phyloP scores from a whole-genome alignment of 139 green algal species.

The Micractinium sp. region DNA sequence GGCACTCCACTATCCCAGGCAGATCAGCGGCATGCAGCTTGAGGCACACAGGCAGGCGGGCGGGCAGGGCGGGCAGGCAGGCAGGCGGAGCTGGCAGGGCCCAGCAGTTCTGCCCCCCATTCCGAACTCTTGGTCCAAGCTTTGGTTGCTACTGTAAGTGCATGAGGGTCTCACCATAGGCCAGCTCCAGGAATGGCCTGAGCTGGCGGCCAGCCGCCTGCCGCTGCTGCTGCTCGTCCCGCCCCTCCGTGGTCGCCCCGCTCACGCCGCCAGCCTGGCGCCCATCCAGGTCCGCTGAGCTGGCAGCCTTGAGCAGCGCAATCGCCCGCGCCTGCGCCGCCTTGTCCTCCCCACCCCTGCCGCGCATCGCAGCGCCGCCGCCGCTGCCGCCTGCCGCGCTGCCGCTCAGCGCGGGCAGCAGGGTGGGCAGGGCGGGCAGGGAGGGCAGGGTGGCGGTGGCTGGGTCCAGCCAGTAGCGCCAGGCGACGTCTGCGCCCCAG shows the following conservation, averaged over 20 bases:
- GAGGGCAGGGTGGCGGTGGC: background rate
- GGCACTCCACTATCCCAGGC: too few relatives aligned
- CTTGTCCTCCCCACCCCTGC: background rate
- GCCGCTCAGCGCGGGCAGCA: constrained; percentile 1
- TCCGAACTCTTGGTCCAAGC: too few relatives aligned
- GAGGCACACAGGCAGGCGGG: too few relatives aligned
- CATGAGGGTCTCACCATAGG: constrained; percentile 51
- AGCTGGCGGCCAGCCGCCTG: background rate
- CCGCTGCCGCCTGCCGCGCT: background rate
- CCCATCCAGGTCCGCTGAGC: background rate
- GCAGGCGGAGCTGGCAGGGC: background rate
- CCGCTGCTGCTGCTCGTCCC: background rate
- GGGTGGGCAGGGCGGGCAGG: background rate
- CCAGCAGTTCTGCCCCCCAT: too few relatives aligned
- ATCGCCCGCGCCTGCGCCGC: background rate
- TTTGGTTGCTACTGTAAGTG: too few relatives aligned
- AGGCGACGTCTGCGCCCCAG: constrained; percentile 48
- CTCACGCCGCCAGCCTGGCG: too few relatives aligned
- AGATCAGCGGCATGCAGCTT: background rate
- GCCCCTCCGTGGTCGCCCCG: background rate
- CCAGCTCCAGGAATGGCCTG: constrained; percentile 61
- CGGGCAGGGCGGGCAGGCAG: too few relatives aligned
- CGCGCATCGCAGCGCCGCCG: background rate
- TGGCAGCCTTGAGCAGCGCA: background rate
- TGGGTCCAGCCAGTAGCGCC: background rate